Conservation (phyloP, 352 stramenopile genomes). For the Saprolegnia diclina region DNA sequence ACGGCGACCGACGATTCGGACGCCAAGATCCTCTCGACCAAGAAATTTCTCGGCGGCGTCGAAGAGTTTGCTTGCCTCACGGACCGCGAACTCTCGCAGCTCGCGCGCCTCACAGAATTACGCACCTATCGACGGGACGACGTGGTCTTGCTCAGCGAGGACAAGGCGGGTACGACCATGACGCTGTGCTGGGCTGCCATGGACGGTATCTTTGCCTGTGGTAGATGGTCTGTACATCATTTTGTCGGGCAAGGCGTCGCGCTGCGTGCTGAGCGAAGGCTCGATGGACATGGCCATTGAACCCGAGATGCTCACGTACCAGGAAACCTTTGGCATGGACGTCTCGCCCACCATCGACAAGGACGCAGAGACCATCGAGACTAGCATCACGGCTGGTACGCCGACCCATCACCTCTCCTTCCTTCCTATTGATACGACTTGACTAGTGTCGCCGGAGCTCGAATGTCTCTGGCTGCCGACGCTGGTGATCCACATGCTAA, state of each 20-base stretch:
- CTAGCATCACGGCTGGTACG: slow-evolving; percentile 29
- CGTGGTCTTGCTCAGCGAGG: slow-evolving; percentile 43
- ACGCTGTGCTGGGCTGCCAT: background rate
- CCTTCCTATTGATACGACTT: no score
- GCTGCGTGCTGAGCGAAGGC: slow-evolving; percentile 30
- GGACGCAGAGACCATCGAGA: slow-evolving; percentile 32
- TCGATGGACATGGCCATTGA: slow-evolving; percentile 29
- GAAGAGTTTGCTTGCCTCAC: slow-evolving; percentile 52
- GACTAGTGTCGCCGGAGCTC: slow-evolving; percentile 37
- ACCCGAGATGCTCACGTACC: slow-evolving; percentile 40
- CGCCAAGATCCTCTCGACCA: slow-evolving; percentile 44
- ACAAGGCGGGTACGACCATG: slow-evolving; percentile 27
- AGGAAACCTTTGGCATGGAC: slow-evolving; percentile 50
- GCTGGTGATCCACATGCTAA: slow-evolving; percentile 52
- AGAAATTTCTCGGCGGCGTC: slow-evolving; percentile 51
- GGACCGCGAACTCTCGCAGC: slow-evolving; percentile 49
- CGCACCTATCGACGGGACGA: slow-evolving; percentile 37
- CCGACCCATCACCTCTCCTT: no score
- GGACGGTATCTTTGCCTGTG: slow-evolving; percentile 16
- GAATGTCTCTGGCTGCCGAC: slow-evolving; percentile 54
- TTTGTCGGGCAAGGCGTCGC: slow-evolving; percentile 36
- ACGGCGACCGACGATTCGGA: slow-evolving; percentile 49
- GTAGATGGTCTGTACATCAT: slow-evolving; percentile 54
- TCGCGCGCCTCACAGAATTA: slow-evolving; percentile 43
- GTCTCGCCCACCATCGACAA: slow-evolving; percentile 37